These are phyloP conservation scores for Alternaria sp. DNA, from an alignment of 2,329 filamentous ascomycete species.

Conservation along the genomic window DNA sequence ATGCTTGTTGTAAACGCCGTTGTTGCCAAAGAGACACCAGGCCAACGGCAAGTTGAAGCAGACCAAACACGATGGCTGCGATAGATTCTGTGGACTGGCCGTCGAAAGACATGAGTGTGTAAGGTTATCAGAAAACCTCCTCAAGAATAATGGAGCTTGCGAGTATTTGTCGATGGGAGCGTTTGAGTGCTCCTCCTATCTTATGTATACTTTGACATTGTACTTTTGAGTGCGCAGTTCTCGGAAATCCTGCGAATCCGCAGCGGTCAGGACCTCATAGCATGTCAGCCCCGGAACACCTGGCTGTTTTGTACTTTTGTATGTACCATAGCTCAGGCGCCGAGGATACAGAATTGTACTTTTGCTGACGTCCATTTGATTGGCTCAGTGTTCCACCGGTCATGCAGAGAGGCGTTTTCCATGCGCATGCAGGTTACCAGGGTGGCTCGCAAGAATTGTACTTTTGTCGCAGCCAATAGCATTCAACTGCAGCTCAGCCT, in stretches of 20 bases:
- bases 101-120: background rate
- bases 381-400: background rate
- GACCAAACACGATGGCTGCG: slow-evolving; percentile 21
- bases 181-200: background rate
- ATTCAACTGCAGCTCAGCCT: background rate
- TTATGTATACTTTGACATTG: background rate
- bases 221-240: slow-evolving; percentile 1
- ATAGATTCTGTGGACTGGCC: slow-evolving; percentile 5
- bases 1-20: slow-evolving; percentile 9
- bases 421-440: background rate
- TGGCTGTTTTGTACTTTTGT: background rate
- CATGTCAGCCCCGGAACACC: background rate
- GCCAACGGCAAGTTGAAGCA: slow-evolving; percentile 19
- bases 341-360: background rate
- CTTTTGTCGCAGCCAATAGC: background rate
- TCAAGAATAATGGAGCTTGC: background rate
- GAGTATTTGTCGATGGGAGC: background rate
- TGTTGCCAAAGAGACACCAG: slow-evolving; percentile 25
- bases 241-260: background rate
- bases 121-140: fast-evolving
- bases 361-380: background rate
- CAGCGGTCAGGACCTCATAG: background rate
- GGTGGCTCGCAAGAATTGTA: background rate
- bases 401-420: background rate
- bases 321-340: background rate